These are phyloP conservation scores for Globisporangium nunn DNA, from an alignment of 352 stramenopile genomes.

Conservation along the genomic window DNA sequence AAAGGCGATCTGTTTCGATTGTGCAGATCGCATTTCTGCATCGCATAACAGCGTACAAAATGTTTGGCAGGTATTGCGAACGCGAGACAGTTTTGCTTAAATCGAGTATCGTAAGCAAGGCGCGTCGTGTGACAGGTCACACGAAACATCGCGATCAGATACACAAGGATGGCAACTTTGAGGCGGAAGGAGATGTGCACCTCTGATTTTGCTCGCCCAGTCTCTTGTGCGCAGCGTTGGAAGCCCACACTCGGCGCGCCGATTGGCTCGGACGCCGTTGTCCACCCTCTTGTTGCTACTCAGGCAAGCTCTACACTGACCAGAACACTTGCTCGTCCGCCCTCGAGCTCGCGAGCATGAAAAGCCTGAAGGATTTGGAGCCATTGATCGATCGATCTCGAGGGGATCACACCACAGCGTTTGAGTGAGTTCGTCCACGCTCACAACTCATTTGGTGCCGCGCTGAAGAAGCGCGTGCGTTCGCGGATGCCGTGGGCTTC, in stretches of 20 bases:
- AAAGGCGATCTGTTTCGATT: neutral
- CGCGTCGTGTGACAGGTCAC: neutral
- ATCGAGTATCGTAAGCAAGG: neutral
- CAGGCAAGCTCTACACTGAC: neutral
- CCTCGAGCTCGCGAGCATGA: neutral
- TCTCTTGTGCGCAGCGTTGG: neutral
- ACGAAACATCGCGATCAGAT: neutral
- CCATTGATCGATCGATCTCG: neutral
- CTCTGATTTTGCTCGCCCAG: neutral
- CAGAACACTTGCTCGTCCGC: slow-evolving; percentile 1
- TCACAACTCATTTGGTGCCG: neutral
- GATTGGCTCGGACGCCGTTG: slow-evolving; percentile 7
- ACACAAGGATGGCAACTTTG: neutral
- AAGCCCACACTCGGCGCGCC: neutral
- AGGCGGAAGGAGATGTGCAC: neutral
- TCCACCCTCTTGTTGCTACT: slow-evolving; percentile 2
- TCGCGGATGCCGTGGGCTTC: neutral
- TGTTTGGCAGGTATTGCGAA: neutral
- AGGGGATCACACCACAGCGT: no score
- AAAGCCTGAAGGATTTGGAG: neutral
- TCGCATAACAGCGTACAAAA: neutral
- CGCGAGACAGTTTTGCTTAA: neutral
- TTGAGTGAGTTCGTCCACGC: no score
- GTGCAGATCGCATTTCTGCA: neutral
- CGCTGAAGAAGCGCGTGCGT: neutral